Conservation (phyloP, 371 early-diverging fungal genomes). For the Actinomortierella wolfii region DNA sequence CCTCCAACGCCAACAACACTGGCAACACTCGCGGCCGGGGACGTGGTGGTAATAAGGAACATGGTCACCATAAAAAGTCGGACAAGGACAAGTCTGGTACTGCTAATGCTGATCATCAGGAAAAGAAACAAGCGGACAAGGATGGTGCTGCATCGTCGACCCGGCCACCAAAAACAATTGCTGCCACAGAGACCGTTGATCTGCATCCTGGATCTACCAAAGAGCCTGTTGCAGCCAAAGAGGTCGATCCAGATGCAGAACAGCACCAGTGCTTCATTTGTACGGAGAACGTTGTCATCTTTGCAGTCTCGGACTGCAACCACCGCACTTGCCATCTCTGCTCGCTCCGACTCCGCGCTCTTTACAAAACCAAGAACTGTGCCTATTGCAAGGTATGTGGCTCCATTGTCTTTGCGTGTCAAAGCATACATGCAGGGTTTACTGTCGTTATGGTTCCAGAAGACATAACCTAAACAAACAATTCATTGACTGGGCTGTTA, state of each 20-base stretch:
- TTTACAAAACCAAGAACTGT: constrained; percentile 85
- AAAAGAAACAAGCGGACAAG: constrained; percentile 4
- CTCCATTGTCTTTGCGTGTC: too few relatives aligned
- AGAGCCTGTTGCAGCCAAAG: neutral
- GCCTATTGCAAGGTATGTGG: constrained; percentile 85
- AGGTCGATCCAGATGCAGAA: constrained; percentile 49
- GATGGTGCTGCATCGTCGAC: constrained; percentile 8
- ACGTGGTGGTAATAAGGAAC: too few relatives aligned
- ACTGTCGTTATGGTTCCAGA: neutral
- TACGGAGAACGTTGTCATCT: constrained; percentile 78
- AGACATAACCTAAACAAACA: too few relatives aligned
- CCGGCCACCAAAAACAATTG: constrained; percentile 25
- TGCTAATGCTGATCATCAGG: too few relatives aligned
- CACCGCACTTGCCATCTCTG: constrained; percentile 92
- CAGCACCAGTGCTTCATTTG: constrained; percentile 86
- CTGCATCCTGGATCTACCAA: constrained; percentile 12
- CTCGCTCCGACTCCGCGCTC: constrained; percentile 83
- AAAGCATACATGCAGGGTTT: constrained; percentile 1
- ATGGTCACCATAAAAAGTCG: too few relatives aligned
- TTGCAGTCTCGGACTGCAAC: constrained; percentile 90
- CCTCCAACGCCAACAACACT: too few relatives aligned
- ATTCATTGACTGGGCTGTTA: neutral
- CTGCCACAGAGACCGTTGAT: constrained; percentile 36
- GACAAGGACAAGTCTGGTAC: too few relatives aligned
- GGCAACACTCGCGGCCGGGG: too few relatives aligned